Base-by-base conservation (phyloP, 2,329 filamentous ascomycete genomes). In the Paecilomyces niveus region DNA sequence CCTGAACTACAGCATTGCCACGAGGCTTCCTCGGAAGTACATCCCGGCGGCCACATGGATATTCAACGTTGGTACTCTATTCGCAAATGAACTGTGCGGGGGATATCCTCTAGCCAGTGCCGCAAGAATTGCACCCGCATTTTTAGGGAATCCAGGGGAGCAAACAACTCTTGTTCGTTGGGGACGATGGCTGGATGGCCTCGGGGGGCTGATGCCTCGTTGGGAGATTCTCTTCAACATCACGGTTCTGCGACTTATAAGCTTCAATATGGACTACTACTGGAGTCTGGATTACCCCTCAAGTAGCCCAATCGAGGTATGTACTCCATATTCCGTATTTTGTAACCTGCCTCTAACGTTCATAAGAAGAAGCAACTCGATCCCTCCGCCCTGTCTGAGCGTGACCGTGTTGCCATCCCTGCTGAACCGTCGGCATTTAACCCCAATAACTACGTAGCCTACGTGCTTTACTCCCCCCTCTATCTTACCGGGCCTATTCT, bases 201-300 rank as follows among this genome's bases (percentile, higher is more conserved):
- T 88, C 63, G 86, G 90, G 7, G 94, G 94, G 0, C 78, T 99
- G n/a, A 86, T 96, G 70, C 81, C 88, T 0, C 84, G 93, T 59
- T 99, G 94, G 94, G 91, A 97, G 72, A 87, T 99, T n/a, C 82
- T 97, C 4, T 99, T 99, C 81, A 99, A 99, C 69, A 85, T 99
- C 61, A 97, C 93, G 2, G 88, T 97, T 26, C 78, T 99, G 58
- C 87, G 94, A 4, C 80, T 97, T 54, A 92, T 99, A 67, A 97
- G 93, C 72, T 99, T 96, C 82, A 97, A 97, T 72, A 75, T 99
- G 70, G 94, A 99, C 75, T 92, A 96, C 72, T 93, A 96, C 72
- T 99, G 94, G 93, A 94, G 90, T 67, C 74, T 89, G 2, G 85
- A 89, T 63, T 81, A 84, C 59, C 78, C 82, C 45, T 78, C 80